Conservation (phyloP, 192 early-diverging fungal genomes). For the Phycomyces blakesleeanus region DNA sequence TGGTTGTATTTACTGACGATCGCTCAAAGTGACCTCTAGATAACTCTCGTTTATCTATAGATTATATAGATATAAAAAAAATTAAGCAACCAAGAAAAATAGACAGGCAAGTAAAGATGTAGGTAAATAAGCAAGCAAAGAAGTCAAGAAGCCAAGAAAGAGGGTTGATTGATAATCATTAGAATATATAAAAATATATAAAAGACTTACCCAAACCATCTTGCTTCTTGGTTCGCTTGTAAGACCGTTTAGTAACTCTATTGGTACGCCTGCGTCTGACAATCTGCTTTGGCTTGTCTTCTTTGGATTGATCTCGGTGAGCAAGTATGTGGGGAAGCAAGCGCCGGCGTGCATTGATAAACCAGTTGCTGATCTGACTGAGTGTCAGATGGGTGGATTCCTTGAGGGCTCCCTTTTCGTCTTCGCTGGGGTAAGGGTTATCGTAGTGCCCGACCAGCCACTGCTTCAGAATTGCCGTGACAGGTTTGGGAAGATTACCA, state of each 20-base stretch:
- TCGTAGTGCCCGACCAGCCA: constrained; percentile 59
- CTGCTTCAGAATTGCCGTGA: constrained; percentile 53
- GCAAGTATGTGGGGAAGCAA: constrained; percentile 32
- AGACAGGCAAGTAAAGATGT: not conserved
- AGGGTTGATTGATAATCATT: not conserved
- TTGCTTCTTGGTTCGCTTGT: not conserved
- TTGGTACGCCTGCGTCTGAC: not conserved
- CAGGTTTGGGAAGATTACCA: constrained; percentile 58
- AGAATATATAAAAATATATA: not conserved
- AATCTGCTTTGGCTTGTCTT: not conserved
- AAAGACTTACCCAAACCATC: not conserved
- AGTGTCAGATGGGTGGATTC: constrained; percentile 52
- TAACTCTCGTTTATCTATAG: not conserved
- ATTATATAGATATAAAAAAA: not conserved
- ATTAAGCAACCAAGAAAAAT: not conserved
- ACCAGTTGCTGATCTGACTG: constrained; percentile 75
- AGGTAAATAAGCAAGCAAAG: not conserved
- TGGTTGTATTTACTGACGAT: not conserved
- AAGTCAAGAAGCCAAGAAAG: not conserved
- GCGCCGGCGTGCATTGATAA: constrained; percentile 67
- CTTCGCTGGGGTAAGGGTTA: constrained; percentile 68
- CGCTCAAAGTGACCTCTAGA: not conserved
- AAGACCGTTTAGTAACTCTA: not conserved
- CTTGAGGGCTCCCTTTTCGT: constrained; percentile 52
- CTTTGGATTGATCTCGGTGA: not conserved